Evolutionary conservation across 2,329 filamentous ascomycete species (phyloP), one percentile per base, ranked within the genome.

Genomic region (Colletotrichum sp.): DNA sequence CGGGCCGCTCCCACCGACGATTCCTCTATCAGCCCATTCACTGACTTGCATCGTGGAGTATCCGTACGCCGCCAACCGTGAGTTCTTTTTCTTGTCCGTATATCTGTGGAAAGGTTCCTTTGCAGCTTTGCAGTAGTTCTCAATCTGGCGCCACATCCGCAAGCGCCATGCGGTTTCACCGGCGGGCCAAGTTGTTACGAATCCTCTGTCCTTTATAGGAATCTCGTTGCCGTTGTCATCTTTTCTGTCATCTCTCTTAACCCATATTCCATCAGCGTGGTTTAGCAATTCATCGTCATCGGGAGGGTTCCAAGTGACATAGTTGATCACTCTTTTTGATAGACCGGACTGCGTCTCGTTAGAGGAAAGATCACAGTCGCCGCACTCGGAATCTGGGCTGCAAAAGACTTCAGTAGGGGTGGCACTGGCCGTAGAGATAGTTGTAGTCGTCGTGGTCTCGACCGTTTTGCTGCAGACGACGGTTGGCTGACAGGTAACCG

Each of bases 1-100:
- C 0, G 73, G 73, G 1, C 73, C 73, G 1, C 69, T 71, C 16
- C 73, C 73, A 28, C 72, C 72, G 5, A 69, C 65, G 48, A 67
- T 36, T 13, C 57, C 39, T 6, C 30, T 52, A 2, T 30, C 26
- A 10, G 12, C 34, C 18, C 70, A 75, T 13, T 44, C 60, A 4
- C 55, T 64, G 12, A 57, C 68, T 52, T 16, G 24, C 44, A 70
- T 70, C 15, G 68, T 71, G 2, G 72, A 75, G 2, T 16, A 12
- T 34, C 72, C 72, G 13, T 30, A 32, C 28, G 30, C 2, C 16
- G 1, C 18, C 6, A 8, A 7, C 1, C 12, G 10, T 9, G 10
- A 13, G 24, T 2, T 16, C 8, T 28, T 8, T 28, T 28, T 28
- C 26, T 28, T 28, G 9, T n/a, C 57, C 12, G 28, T 5, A 48